Percentiles rank a stretch among this genome's conserved stretches.
Evolutionary conservation across 208 protist species (phyloP).

Genomic region (Trypanosoma mega): DNA sequence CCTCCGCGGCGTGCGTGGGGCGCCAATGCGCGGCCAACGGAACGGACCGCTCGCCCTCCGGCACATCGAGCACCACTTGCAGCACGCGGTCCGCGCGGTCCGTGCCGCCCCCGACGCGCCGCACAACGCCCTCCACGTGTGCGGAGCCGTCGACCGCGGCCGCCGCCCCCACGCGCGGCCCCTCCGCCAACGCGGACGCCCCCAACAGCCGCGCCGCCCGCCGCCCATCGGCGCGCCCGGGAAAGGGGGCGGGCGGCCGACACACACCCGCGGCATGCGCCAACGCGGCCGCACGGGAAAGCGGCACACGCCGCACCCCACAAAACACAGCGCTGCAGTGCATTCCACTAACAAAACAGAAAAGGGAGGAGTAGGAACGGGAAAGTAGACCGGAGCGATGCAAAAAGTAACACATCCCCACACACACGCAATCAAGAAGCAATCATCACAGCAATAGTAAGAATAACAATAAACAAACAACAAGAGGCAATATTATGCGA

Average conservation of each 20-base stretch:
- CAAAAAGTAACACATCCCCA: no score
- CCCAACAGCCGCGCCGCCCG: constrained; percentile 14
- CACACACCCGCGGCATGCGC: background rate
- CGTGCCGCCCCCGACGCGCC: constrained; percentile 38
- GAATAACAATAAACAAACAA: no score
- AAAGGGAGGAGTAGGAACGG: no score
- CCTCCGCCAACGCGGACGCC: constrained; percentile 20
- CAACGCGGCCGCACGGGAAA: background rate
- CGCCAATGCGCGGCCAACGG: constrained; percentile 45
- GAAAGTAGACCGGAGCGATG: no score
- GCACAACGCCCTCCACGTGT: constrained; percentile 55
- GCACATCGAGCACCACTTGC: constrained; percentile 46
- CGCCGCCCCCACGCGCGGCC: constrained; percentile 13
- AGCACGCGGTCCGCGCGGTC: constrained; percentile 25
- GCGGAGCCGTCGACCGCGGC: constrained; percentile 30
- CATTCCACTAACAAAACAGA: no score
- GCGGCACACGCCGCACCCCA: no score
- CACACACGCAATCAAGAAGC: no score
- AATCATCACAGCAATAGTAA: no score
- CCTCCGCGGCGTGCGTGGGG: constrained; percentile 2
- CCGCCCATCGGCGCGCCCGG: background rate
- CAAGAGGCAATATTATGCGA: no score
- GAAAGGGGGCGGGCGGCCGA: no score
- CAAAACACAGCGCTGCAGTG: no score
- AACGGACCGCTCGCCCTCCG: constrained; percentile 8